These are phyloP conservation scores for Trichoderma breve DNA, from an alignment of 2,329 filamentous ascomycete genomes.

Conservation along the genomic window DNA sequence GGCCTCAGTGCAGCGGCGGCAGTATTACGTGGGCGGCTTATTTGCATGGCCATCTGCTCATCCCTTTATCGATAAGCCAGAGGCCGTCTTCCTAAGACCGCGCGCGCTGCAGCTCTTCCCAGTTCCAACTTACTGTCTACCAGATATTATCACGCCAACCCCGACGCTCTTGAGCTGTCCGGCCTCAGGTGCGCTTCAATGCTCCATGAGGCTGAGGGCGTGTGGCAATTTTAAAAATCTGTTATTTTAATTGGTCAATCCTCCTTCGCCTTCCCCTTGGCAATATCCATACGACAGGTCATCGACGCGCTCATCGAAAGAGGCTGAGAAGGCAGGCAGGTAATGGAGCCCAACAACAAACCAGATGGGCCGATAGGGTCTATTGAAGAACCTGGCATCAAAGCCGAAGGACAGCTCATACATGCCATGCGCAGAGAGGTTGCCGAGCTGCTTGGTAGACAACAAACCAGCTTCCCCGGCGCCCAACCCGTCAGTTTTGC, in stretches of 20 bases:
- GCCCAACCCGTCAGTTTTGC: constrained; percentile 95
- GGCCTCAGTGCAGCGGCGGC: neutral
- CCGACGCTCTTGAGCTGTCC: neutral
- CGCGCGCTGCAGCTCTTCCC: neutral
- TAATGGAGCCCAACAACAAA: constrained; percentile 30
- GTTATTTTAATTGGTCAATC: neutral
- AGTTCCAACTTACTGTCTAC: neutral
- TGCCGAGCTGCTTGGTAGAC: constrained; percentile 69
- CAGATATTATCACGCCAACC: neutral
- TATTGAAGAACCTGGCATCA: constrained; percentile 63
- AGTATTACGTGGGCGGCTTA: neutral
- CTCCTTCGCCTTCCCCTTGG: neutral
- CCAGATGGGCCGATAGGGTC: constrained; percentile 42
- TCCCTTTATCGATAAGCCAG: constrained; percentile 9
- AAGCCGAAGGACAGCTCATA: constrained; percentile 60
- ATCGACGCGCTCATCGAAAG: neutral
- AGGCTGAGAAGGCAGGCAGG: neutral
- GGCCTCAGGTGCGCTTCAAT: neutral
- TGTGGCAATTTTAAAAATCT: neutral
- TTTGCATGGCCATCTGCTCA: neutral
- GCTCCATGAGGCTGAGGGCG: neutral
- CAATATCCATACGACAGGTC: neutral
- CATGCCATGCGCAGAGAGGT: constrained; percentile 67
- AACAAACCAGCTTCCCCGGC: constrained; percentile 71
- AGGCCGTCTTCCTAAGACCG: neutral